Base-by-base conservation (phyloP, 768 basidiomycete species). In the Xerocomellus intermedius region DNA sequence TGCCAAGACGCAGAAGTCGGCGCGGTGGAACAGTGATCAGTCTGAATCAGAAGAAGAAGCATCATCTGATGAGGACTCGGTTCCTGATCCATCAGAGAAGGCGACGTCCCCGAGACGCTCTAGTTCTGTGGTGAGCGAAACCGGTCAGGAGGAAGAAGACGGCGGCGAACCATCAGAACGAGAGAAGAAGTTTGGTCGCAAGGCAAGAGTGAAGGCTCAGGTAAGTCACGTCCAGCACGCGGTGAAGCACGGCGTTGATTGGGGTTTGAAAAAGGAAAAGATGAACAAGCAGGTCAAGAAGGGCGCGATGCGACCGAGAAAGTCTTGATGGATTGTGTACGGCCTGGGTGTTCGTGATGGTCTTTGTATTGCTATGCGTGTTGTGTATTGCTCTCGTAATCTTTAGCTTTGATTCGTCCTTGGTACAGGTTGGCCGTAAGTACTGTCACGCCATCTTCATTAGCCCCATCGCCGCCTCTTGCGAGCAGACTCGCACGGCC, bases 11-110 rank as follows among this genome's bases (percentile, higher is more conserved):
- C 61, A 64, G 14, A 69, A 63, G 48, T 5, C 41, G n/a, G 64
- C 62, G n/a, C 67, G 63, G 30, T 70, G 69, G 69, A 59, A 59
- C 32, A 72, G 69, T 22, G 69, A 70, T 59, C 64, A 71, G 17
- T 70, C 70, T 16, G 69, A 70, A 48, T 59, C 61, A 14, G 69
- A 70, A 55, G 70, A 70, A 45, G 56, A 61, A 42, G 19, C 45
- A 12, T 49, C 45, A 12, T 49, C 67, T 28, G 71, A 63, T 17
- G 64, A 49, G 8, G 43, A 53, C 62, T 50, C 68, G 66, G 39
- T 81, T 75, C 62, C 54, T 75, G 42, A 85, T 81, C 59, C 77
- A 79, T 24, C 72, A 37, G 59, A 58, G 10, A 55, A 51, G 17
- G 67, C 52, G 21, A 67, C 59, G 49, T 64, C 64, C 2, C 63